Base-by-base conservation (phyloP, 2,329 filamentous ascomycete species). In the Scopulariopsis brevicaulis region DNA sequence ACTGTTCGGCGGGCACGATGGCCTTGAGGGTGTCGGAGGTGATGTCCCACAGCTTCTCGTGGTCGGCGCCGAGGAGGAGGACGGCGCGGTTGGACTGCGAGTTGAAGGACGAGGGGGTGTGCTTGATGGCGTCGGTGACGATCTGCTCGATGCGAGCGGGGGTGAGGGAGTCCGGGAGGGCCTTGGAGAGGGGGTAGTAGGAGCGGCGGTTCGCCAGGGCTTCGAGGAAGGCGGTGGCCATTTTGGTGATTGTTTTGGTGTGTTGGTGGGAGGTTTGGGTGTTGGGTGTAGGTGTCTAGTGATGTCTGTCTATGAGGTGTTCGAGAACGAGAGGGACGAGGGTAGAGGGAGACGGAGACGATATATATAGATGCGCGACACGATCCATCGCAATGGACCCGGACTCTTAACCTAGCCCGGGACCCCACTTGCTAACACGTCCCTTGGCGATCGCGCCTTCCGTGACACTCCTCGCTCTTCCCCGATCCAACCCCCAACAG, bases 41-140 rank as follows among this genome's bases (percentile, higher is more conserved):
- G 60, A 90, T 77, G 69, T 90, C 85, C 93, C 92, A 96, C 65
- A 96, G 83, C 75, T 88, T 87, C 66, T 91, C 85, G 77, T 96
- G 92, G 72, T 96, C 88, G 61, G 81, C 82, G 66, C 87, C 86
- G 67, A 94, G 79, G 58, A 96, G 82, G 56, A 96, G 81, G 54
- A 96, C 81, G 59, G 87, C 74, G 60, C 92, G 86, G 64, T 89
- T 87, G 64, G 84, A 84, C 77, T 96, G 92, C 50, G 84, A 88
- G 83, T 96, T 96, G 85, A 96, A 96, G 63, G 86, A 84, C 56
- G 83, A 87, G 50, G 92, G 92, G 1, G 86, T 79, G 70, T 90
- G 78, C 60, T 83, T 76, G 64, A 94, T 76, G 58, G 83, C 77
- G 64, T 82, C 70, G 70, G 78, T 74, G 69, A 85, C 79, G 67